Evolutionary conservation across 192 early-diverging fungal species (phyloP).

Genomic region (Backusella morwellensis): DNA sequence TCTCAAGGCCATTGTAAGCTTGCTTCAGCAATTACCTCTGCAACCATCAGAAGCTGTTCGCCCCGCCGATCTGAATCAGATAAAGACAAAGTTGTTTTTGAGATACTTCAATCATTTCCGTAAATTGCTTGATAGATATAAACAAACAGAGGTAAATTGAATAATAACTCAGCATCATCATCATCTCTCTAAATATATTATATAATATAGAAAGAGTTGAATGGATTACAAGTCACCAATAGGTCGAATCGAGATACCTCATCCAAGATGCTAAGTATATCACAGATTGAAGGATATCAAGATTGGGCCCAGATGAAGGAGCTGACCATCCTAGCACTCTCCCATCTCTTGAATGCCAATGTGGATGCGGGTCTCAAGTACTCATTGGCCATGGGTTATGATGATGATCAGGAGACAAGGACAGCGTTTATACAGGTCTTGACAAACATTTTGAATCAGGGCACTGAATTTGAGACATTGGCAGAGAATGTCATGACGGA

Average conservation of each 20-base stretch:
- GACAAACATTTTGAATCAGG: slow-evolving; percentile 74
- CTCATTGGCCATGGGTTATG: slow-evolving; percentile 72
- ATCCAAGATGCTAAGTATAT: background rate
- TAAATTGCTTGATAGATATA: slow-evolving; percentile 62
- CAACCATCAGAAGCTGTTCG: slow-evolving; percentile 54
- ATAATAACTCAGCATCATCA: background rate
- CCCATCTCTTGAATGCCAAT: slow-evolving; percentile 78
- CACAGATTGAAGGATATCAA: slow-evolving; percentile 17
- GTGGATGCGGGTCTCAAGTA: slow-evolving; percentile 78
- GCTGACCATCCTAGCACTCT: slow-evolving; percentile 66
- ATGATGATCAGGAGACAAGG: slow-evolving; percentile 75
- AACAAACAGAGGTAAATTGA: slow-evolving; percentile 41
- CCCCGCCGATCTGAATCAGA: slow-evolving; percentile 49
- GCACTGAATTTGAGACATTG: slow-evolving; percentile 68
- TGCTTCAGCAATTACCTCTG: slow-evolving; percentile 69
- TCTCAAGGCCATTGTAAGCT: slow-evolving; percentile 64
- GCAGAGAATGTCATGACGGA: slow-evolving; percentile 53
- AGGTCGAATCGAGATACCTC: slow-evolving; percentile 58
- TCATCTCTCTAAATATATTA: no score
- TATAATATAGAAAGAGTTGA: background rate
- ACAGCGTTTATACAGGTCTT: slow-evolving; percentile 80
- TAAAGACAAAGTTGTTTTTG: slow-evolving; percentile 61
- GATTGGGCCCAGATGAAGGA: slow-evolving; percentile 56
- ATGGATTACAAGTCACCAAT: slow-evolving; percentile 37
- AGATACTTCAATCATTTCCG: slow-evolving; percentile 76